phyloP scores from a whole-genome alignment of 1,139 yeast genomes.

The Nakaseomyces uthaithaninus region DNA sequence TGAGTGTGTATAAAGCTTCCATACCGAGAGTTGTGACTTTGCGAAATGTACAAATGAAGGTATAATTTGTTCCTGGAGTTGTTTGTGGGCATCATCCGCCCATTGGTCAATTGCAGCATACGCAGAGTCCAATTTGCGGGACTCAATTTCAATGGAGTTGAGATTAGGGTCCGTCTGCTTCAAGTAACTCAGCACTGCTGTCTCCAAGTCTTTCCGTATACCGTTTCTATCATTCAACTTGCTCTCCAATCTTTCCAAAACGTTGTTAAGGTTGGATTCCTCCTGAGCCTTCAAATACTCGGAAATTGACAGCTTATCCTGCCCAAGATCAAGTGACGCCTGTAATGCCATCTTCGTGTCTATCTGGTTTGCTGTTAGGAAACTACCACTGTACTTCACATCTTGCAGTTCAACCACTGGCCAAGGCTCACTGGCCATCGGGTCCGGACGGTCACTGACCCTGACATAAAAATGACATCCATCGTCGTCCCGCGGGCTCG shows the following conservation, averaged over 20 bases:
- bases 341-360: constrained; percentile 22
- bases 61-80: constrained; percentile 26
- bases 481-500: constrained; percentile 12
- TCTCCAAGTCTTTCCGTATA: constrained; percentile 19
- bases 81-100: constrained; percentile 27
- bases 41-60: constrained; percentile 17
- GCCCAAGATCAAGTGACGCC: constrained; percentile 22
- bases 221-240: constrained; percentile 13
- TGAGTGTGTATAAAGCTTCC: constrained; percentile 20
- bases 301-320: constrained; percentile 20
- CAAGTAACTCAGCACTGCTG: constrained; percentile 11
- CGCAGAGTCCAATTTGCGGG: constrained; percentile 14
- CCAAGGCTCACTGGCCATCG: constrained; percentile 17
- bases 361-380: constrained; percentile 18
- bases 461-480: constrained; percentile 29
- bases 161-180: constrained; percentile 14
- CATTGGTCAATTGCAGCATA: constrained; percentile 23
- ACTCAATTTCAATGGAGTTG: constrained; percentile 14
- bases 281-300: constrained; percentile 21
- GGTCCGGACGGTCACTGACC: constrained; percentile 11
- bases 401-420: constrained; percentile 21
- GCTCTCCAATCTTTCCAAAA: constrained; percentile 11
- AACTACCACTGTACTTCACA: constrained; percentile 10
- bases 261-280: constrained; percentile 12
- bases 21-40: constrained; percentile 16